Percentiles rank a stretch among this genome's conserved stretches.
These are phyloP conservation scores for Salvia splendens DNA, from an alignment of 257 asterid genomes.

Conservation along the genomic window DNA sequence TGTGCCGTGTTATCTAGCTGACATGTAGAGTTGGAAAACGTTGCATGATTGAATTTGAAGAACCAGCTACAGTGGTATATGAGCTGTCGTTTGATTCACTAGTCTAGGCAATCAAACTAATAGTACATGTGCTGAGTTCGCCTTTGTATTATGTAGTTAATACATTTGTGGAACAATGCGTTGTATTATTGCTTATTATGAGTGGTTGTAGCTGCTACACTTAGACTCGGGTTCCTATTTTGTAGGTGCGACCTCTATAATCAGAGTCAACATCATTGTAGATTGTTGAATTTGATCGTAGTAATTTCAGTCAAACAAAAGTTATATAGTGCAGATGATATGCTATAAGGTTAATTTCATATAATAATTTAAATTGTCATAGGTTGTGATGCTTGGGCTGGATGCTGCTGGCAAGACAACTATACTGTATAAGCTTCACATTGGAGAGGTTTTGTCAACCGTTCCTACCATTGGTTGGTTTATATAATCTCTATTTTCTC, in stretches of 20 bases:
- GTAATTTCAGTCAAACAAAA: not conserved
- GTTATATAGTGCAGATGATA: constrained; percentile 15
- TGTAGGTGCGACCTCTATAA: constrained; percentile 11
- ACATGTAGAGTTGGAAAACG: not conserved
- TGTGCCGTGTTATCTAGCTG: not conserved
- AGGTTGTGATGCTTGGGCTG: constrained; percentile 99
- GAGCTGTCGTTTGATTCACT: constrained; percentile 14
- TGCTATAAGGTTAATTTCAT: not conserved
- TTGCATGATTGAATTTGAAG: not conserved
- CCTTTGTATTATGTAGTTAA: not conserved
- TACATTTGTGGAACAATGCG: not conserved
- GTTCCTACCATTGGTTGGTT: constrained; percentile 96
- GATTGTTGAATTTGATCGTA: not conserved
- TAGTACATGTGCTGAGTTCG: not conserved
- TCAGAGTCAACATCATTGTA: not conserved
- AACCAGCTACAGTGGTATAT: not conserved
- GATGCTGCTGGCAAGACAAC: constrained; percentile 99
- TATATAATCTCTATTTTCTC: constrained; percentile 3
- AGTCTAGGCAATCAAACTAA: constrained; percentile 14
- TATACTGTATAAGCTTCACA: constrained; percentile 90
- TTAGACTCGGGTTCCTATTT: constrained; percentile 20
- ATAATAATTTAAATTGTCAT: constrained; percentile 20
- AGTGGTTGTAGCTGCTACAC: constrained; percentile 3
- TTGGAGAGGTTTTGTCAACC: constrained; percentile 96
- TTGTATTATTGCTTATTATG: constrained; percentile 5